phyloP scores from a whole-genome alignment of 1,284 basidiomycete genomes.

The Rhodotorula sp. region DNA sequence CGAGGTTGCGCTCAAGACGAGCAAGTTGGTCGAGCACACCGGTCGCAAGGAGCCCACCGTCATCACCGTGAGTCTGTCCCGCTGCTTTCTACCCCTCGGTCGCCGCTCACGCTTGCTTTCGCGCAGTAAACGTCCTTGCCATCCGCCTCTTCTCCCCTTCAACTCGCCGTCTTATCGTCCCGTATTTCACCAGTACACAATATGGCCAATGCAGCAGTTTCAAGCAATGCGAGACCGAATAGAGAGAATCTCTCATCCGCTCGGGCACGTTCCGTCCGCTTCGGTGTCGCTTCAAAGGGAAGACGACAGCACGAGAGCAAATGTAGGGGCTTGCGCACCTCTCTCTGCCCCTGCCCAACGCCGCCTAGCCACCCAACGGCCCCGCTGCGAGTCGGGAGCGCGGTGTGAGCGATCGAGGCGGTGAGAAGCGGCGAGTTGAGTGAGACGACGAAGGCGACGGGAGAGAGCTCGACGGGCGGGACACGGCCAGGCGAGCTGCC shows the following conservation, averaged over 20 bases:
- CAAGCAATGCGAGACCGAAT: background rate
- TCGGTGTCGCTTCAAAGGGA: no score
- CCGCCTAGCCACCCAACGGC: background rate
- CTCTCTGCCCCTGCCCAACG: no score
- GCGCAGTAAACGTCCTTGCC: background rate
- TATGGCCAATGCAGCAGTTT: background rate
- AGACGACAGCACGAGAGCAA: no score
- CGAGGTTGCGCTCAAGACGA: constrained; percentile 82
- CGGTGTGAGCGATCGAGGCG: background rate
- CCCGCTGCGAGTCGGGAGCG: background rate
- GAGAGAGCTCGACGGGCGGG: no score
- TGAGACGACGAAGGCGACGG: background rate
- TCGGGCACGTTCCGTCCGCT: no score
- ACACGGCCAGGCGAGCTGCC: no score
- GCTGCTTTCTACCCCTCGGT: no score
- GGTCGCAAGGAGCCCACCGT: constrained; percentile 88
- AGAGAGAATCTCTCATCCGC: no score
- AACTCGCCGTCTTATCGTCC: background rate
- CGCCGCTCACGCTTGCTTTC: no score
- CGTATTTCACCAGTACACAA: background rate
- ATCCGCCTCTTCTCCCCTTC: background rate
- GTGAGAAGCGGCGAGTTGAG: background rate
- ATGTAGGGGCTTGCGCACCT: no score
- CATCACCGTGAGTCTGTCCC: constrained; percentile 69
- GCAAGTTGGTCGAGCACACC: constrained; percentile 81